A percentile compares a stretch with the other conserved stretches of the same genome.
Evolutionary conservation across 2,329 filamentous ascomycete species (phyloP).

Genomic region (Talaromyces sp.): DNA sequence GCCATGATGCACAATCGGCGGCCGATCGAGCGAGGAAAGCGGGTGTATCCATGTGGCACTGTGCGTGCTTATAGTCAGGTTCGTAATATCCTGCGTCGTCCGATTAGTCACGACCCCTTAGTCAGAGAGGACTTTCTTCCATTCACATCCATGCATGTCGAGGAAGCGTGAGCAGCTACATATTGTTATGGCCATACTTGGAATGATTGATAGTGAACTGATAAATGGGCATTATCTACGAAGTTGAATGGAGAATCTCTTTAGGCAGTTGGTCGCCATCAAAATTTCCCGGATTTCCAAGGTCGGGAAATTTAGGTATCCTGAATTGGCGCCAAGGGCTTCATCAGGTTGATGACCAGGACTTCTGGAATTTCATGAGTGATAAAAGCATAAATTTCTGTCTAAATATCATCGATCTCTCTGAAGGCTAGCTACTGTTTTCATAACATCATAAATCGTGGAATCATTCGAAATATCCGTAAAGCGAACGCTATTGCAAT

Average conservation of each 20-base stretch:
- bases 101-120: constrained; percentile 45
- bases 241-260: not conserved
- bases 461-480: not conserved
- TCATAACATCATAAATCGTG: constrained; percentile 1
- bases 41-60: not conserved
- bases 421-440: not conserved
- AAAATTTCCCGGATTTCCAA: not conserved
- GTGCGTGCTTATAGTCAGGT: not conserved
- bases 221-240: not conserved
- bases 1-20: not conserved
- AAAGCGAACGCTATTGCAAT: not conserved
- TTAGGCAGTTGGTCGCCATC: not conserved
- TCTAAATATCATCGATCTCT: not conserved
- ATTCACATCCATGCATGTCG: not conserved
- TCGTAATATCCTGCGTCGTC: not conserved
- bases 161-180: not conserved
- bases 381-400: not conserved
- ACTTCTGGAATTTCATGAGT: not conserved
- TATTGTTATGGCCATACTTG: not conserved
- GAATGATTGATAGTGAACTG: not conserved
- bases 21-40: not conserved
- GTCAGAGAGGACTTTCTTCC: too few species aligned
- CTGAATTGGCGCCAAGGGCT: not conserved
- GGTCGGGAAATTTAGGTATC: not conserved
- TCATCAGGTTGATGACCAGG: not conserved